Percentiles rank a stretch among this genome's conserved stretches.
Evolutionary conservation across 1,139 yeast species (phyloP).

Genomic region (Trichomonascaceae sp.): DNA sequence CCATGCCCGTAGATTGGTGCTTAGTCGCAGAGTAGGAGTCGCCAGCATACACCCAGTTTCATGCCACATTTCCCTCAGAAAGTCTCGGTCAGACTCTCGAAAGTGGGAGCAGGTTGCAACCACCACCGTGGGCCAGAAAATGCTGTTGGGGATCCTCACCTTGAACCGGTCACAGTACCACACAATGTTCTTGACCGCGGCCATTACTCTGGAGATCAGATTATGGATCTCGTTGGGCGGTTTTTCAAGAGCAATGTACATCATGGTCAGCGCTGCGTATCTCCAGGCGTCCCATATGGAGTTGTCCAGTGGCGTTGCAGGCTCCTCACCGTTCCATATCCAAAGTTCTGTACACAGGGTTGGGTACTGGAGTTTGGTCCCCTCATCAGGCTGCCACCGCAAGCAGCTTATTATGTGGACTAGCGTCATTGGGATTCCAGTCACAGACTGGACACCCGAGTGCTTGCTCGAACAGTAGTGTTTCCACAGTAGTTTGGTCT

Average conservation of each 20-base stretch:
- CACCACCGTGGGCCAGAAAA: constrained; percentile 2
- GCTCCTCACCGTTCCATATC: constrained; percentile 2
- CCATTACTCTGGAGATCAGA: neutral
- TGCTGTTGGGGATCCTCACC: constrained; percentile 1
- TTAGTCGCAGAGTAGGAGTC: constrained; percentile 1
- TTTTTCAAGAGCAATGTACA: constrained; percentile 1
- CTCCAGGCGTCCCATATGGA: constrained; percentile 4
- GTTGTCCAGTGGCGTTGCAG: neutral
- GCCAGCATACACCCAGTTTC: constrained; percentile 1
- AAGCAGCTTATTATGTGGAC: constrained; percentile 1
- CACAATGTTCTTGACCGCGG: neutral
- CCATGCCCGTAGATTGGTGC: constrained; percentile 1
- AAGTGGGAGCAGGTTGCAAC: neutral
- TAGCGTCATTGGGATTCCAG: constrained; percentile 1
- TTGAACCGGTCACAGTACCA: constrained; percentile 1
- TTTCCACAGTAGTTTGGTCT: constrained; percentile 1
- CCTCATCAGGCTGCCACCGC: constrained; percentile 3
- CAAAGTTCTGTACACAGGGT: constrained; percentile 1
- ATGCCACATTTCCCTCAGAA: neutral
- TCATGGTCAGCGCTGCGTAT: constrained; percentile 1
- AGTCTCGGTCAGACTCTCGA: neutral
- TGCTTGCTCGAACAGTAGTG: neutral
- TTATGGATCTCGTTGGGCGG: neutral
- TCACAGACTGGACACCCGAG: constrained; percentile 1
- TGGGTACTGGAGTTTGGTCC: neutral